phyloP scores from a whole-genome alignment of 129 eudicot species.

The Centella asiatica region DNA sequence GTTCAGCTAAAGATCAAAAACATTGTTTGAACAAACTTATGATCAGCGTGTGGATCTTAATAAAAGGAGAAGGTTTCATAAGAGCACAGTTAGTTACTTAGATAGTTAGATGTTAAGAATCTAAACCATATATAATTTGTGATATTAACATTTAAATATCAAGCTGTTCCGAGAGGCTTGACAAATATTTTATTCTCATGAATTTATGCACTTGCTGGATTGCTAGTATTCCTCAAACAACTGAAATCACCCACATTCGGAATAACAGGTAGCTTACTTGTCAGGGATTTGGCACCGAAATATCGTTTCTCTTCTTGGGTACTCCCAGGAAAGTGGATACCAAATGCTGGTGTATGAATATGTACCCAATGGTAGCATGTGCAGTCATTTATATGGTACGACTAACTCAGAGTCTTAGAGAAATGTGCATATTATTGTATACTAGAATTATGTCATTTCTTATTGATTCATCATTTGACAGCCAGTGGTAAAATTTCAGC shows the following conservation, averaged over 20 bases:
- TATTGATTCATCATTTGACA: conserved; percentile 16
- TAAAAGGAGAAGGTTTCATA: no score
- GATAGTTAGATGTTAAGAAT: no score
- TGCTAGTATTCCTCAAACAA: no score
- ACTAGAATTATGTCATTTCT: neutral
- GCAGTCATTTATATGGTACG: conserved; percentile 46
- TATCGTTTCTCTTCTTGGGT: conserved; percentile 42
- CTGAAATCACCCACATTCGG: neutral
- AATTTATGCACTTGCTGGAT: neutral
- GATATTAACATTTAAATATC: no score
- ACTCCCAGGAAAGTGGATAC: conserved; percentile 34
- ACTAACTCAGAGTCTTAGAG: conserved; percentile 12
- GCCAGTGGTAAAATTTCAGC: conserved; percentile 25
- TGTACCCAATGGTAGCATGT: conserved; percentile 44
- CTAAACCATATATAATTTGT: no score
- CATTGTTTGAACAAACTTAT: neutral
- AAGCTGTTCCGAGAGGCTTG: no score
- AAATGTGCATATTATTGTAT: neutral
- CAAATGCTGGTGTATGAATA: conserved; percentile 44
- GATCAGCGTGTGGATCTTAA: neutral
- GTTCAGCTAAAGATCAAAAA: neutral
- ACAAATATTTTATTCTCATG: neutral
- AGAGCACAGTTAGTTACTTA: no score
- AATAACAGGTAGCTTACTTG: conserved; percentile 30
- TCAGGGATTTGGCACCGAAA: conserved; percentile 37